Percentiles rank a stretch among this genome's conserved stretches.
Evolutionary conservation across 176 grass and related monocot genomes (phyloP).

Genomic region (Saccharum spontaneum): DNA sequence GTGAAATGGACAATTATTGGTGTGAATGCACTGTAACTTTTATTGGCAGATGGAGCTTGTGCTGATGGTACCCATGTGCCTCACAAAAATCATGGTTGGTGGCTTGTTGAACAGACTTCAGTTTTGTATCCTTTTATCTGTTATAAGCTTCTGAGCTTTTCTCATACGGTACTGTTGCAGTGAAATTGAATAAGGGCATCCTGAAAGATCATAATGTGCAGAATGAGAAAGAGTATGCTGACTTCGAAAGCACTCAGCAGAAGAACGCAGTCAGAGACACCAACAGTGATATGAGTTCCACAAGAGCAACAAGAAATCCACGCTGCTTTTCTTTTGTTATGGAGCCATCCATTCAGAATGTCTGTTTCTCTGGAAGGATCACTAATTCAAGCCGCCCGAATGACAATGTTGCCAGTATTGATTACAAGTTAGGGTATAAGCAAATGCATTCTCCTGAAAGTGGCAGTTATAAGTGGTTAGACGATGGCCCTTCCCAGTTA

Average conservation of each 20-base stretch:
- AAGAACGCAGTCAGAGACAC: conserved; percentile 43
- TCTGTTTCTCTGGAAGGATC: conserved; percentile 34
- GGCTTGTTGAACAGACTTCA: conserved; percentile 41
- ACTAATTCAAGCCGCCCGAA: neutral
- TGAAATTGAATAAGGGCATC: conserved; percentile 32
- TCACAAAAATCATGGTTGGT: conserved; percentile 47
- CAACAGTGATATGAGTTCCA: conserved; percentile 35
- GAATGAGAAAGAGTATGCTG: conserved; percentile 44
- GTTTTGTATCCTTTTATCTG: conserved; percentile 19
- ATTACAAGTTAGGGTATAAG: conserved; percentile 17
- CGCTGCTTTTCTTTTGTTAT: conserved; percentile 41
- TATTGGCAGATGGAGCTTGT: conserved; percentile 35
- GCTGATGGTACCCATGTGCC: conserved; percentile 26
- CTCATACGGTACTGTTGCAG: conserved; percentile 39
- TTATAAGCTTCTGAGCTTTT: conserved; percentile 36
- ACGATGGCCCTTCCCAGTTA: conserved; percentile 39
- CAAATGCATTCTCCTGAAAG: conserved; percentile 27
- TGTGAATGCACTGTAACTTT: conserved; percentile 37
- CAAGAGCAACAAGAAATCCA: conserved; percentile 32
- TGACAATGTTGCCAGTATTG: conserved; percentile 28
- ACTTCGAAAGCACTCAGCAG: conserved; percentile 28
- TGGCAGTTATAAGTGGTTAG: conserved; percentile 32
- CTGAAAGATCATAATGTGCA: conserved; percentile 41
- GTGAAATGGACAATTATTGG: conserved; percentile 32
- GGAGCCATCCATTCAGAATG: conserved; percentile 40